Evolutionary conservation across 139 green algal genomes (phyloP), one percentile per base, ranked within the genome.

Genomic region (Chlamydomonas schloesseri): DNA sequence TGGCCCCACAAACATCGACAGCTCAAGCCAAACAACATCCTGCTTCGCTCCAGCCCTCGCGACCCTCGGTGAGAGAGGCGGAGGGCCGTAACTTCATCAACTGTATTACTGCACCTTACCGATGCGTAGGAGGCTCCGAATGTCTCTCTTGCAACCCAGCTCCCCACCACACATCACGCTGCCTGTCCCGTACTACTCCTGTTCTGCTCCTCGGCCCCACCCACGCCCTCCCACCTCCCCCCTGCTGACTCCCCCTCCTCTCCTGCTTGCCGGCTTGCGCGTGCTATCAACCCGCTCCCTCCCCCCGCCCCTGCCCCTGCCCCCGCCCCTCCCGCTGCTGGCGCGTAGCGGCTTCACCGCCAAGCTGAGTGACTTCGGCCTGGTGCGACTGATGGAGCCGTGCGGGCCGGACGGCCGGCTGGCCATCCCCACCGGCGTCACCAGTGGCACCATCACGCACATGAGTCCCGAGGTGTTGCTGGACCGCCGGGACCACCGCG

Each of bases 351-450:
- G 79, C 33, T 85, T 85, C 79, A 85, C 79, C 46, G 79, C 79
- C 47, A 85, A 85, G 79, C 67, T 85, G 50, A 57, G 29, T 3
- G 79, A 85, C 67, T 77, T 84, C 13, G 67, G 79, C 3, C 64
- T 85, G 47, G 79, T 85, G 47, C 79, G 79, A 46, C 79, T 85
- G 64, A 68, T 85, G 79, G 79, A 85, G 67, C 79, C 79, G 31
- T 85, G 79, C 79, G 79, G 79, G 20, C 47, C 68, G 46, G 67
- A 70, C n/a, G 79, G 79, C 31, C 46, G 67, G 11, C 79, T 85
- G 31, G 79, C 67, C 46, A 69, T 85, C 0, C 79, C 79, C 8
- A 36, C 36, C 21, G 79, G 79, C 4, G 79, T 85, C n/a, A 29
- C 23, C 36, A 67, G 76, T 34, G 79, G 79, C 36, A 85, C 79